Evolutionary conservation across 805 yeast genomes (phyloP).

Genomic region (Kregervanrija fluxuum): DNA sequence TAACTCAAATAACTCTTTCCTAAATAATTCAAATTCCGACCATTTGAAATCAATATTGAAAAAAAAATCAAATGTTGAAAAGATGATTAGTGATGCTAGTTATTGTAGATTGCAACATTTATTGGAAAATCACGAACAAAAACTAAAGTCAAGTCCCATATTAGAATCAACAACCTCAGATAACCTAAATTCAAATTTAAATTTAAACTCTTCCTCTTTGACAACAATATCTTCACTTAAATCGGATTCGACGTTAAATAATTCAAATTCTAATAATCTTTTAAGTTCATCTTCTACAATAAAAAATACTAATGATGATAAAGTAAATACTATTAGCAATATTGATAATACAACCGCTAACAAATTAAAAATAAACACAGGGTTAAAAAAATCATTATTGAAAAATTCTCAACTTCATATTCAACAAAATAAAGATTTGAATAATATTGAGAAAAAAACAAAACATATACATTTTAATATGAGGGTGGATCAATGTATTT

Average conservation of each 20-base stretch:
- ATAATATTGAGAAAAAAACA: constrained; percentile 25
- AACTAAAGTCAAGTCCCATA: constrained; percentile 26
- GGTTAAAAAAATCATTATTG: constrained; percentile 8
- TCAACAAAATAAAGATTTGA: constrained; percentile 4
- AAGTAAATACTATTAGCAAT: no score
- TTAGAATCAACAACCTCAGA: constrained; percentile 20
- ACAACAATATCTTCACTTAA: constrained; percentile 1
- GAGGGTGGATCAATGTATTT: constrained; percentile 90
- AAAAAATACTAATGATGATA: not conserved
- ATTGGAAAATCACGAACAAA: constrained; percentile 25
- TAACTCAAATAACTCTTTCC: constrained; percentile 2
- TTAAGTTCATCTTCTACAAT: constrained; percentile 11
- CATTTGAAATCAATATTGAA: constrained; percentile 79
- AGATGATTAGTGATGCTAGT: constrained; percentile 57
- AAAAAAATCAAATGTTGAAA: constrained; percentile 78
- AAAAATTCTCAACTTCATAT: constrained; percentile 9
- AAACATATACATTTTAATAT: constrained; percentile 91
- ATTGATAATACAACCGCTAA: constrained; percentile 7
- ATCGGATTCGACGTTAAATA: not conserved
- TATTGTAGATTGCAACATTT: constrained; percentile 25
- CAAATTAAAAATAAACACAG: not conserved
- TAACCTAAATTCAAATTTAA: no score
- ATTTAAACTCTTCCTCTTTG: not conserved
- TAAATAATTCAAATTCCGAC: constrained; percentile 14
- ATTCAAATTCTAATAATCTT: constrained; percentile 5